These are phyloP conservation scores for Colletotrichum tamarilloi DNA, from an alignment of 2,329 filamentous ascomycete species.

Conservation along the genomic window DNA sequence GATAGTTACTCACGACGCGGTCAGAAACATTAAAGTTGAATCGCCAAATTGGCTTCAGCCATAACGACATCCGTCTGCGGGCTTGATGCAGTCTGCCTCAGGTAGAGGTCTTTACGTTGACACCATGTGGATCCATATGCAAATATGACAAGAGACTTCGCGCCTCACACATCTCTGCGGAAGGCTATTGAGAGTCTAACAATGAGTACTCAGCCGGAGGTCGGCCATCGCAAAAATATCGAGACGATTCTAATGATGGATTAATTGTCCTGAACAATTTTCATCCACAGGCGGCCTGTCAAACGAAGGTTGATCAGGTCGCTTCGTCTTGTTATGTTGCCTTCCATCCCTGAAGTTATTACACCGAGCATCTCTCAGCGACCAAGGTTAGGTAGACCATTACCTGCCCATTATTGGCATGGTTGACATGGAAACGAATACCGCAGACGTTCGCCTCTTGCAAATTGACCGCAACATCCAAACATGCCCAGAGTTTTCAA, in stretches of 20 bases:
- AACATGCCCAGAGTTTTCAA: neutral
- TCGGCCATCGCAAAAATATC: neutral
- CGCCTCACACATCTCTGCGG: no score
- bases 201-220: no score
- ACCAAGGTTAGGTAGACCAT: neutral
- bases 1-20: no score
- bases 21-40: no score
- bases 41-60: no score
- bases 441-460: neutral
- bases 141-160: no score
- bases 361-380: neutral
- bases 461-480: neutral
- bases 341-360: no score
- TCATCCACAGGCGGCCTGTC: neutral
- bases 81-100: no score
- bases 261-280: neutral
- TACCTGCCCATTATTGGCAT: neutral
- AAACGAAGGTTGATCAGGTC: neutral
- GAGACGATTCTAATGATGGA: neutral
- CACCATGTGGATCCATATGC: no score
- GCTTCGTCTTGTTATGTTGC: neutral
- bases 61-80: no score
- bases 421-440: conserved; percentile 6
- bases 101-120: no score
- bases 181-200: no score